Conservation (phyloP, 345 rosid species). For the Corchorus olitorius region DNA sequence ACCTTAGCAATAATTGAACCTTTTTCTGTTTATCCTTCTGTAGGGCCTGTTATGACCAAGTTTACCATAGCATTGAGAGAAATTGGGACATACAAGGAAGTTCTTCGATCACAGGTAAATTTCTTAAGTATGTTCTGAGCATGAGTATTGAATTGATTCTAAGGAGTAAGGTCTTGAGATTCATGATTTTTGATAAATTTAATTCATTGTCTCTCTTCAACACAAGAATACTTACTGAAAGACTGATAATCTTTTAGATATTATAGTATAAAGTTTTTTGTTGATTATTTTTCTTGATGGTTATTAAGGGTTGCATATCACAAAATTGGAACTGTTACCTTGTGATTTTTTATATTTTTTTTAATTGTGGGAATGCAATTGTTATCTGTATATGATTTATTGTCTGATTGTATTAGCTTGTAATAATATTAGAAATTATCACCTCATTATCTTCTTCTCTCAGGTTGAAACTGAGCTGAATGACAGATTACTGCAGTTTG, state of each 20-base stretch:
- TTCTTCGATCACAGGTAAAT: constrained; percentile 92
- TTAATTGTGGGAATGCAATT: neutral
- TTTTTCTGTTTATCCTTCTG: constrained; percentile 21
- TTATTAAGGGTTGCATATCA: neutral
- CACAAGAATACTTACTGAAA: neutral
- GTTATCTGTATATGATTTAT: neutral
- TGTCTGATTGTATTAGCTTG: neutral
- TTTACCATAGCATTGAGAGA: constrained; percentile 98
- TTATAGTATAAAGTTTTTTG: neutral
- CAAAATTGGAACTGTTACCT: neutral
- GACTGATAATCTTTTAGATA: constrained; percentile 6
- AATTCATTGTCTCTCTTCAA: neutral
- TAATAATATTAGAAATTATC: neutral
- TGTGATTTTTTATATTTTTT: neutral
- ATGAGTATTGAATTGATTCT: neutral
- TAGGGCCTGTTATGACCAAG: constrained; percentile 99
- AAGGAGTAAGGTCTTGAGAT: neutral
- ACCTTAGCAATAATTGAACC: constrained; percentile 21
- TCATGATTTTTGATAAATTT: constrained; percentile 1
- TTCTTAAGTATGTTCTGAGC: constrained; percentile 15
- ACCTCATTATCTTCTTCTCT: constrained; percentile 21
- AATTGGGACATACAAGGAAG: constrained; percentile 97
- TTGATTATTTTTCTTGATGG: neutral
- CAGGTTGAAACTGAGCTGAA: constrained; percentile 96
- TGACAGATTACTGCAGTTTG: constrained; percentile 91